Base-by-base conservation (phyloP, 768 basidiomycete genomes). In the Termitomyces sp. region DNA sequence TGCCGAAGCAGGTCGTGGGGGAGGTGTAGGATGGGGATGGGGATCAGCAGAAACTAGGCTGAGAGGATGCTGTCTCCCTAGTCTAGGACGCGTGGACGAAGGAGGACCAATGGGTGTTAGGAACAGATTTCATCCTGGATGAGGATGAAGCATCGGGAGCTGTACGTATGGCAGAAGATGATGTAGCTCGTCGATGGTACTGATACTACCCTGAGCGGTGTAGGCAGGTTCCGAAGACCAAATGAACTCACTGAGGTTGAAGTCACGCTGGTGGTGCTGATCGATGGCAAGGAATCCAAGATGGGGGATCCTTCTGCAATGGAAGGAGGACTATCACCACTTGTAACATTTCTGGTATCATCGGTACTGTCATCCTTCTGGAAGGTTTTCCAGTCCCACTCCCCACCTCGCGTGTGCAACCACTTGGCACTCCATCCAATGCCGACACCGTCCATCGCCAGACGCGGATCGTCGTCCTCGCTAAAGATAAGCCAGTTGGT, bases 341-440 rank as follows among this genome's bases (percentile, higher is more conserved):
- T 84, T 6, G 77, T 71, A 16, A 74, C 77, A 61, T 83, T 86
- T 56, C 73, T 72, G 4, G 70, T 72, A 65, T 82, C 81, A 48
- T 46, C 56, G 9, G 45, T 58, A 48, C 57, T 60, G 33, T 72
- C 70, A 24, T 78, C 70, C 54, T 76, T 85, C 54, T 71, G 75
- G 58, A 83, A 80, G 2, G 77, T 79, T 69, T 81, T 88, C 88
- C 88, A 90, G 59, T 84, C 86, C 88, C 83, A 88, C 67, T 86
- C 85, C 14, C 73, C 73, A 33, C 75, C 77, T 35, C 70, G 73
- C 4, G 77, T 68, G 58, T 71, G 75, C 36, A 85, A 65, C 77
- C 82, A 86, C 59, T 76, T 80, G 12, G 80, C 83, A 61, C 79
- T 84, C 81, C 85, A 85, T 35, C 87, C 86, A 13, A 80, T 80